phyloP scores from a whole-genome alignment of 495 filamentous ascomycete species.

The Podospora sp. region DNA sequence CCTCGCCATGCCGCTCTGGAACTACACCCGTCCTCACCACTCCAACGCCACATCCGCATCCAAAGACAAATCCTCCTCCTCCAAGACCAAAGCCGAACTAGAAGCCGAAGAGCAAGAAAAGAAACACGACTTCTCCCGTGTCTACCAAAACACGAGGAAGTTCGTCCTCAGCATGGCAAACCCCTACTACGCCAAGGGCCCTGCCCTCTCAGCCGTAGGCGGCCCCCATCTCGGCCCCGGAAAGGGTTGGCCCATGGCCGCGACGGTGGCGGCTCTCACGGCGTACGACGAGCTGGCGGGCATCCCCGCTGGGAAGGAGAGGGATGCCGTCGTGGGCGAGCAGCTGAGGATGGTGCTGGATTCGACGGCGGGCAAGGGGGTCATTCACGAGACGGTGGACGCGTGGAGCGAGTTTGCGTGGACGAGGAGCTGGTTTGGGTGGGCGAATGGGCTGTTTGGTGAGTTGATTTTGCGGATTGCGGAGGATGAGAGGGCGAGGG shows the following conservation, averaged over 20 bases:
- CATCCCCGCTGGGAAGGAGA: constrained; percentile 38
- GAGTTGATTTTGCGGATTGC: constrained; percentile 57
- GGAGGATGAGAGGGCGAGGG: constrained; percentile 33
- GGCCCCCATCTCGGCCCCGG: constrained; percentile 62
- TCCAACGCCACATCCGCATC: neutral
- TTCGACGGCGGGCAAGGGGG: constrained; percentile 57
- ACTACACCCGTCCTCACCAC: constrained; percentile 29
- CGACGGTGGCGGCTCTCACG: constrained; percentile 52
- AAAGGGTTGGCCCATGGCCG: constrained; percentile 62
- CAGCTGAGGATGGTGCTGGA: constrained; percentile 48
- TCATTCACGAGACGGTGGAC: constrained; percentile 65
- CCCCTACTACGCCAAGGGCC: constrained; percentile 61
- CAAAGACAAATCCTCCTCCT: neutral
- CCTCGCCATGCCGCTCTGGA: constrained; percentile 46
- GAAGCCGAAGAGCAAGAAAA: neutral
- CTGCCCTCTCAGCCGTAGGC: constrained; percentile 58
- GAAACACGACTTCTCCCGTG: constrained; percentile 31
- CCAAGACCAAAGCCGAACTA: constrained; percentile 8
- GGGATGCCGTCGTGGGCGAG: constrained; percentile 29
- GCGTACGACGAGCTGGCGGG: constrained; percentile 51
- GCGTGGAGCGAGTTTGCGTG: constrained; percentile 54
- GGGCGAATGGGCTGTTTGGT: constrained; percentile 71
- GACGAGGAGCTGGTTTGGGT: constrained; percentile 69
- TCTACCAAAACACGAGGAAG: constrained; percentile 61
- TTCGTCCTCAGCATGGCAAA: constrained; percentile 58